Base-by-base conservation (phyloP, 768 basidiomycete species). In the Inosperma sp. region DNA sequence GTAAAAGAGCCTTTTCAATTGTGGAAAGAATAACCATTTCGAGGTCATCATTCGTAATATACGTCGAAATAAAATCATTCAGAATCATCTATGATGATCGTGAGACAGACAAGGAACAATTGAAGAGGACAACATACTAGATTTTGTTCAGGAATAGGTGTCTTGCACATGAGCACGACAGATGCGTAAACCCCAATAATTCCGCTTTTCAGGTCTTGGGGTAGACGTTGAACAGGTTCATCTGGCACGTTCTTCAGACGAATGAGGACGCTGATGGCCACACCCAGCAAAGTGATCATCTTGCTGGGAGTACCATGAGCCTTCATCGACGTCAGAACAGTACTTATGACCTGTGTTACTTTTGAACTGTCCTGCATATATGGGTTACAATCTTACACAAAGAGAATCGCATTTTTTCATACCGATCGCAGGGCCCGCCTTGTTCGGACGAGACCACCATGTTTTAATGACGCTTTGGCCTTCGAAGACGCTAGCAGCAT, bases 1-100 rank as follows among this genome's bases (percentile, higher is more conserved):
- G 81, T 8, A 91, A 68, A 7, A 95, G 63, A 2, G 88, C 80
- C 57, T 91, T 92, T 62, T 94, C 92, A 30, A 89, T 79, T 0
- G 75, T 74, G 0, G 91, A 89, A 0, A 93, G 67, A 36, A 94
- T 69, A 0, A 68, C 66, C 4, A 70, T 64, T 2, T 65, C 64
- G 23, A 93, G 68, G 30, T 85, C 81, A 0, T 77, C 72, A 0
- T 72, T 61, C 1, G 70, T 69, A 4, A 89, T 63, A 43, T 74
- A 79, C 0, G 68, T 73, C 3, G 66, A 61, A 51, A 90, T 76
- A 63, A 91, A 86, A 54, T 83, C 84, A 53, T 75, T 62, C 16
- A 86, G 70, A 34, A 80, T 73, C n/a, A 60, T 62, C 80, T 83
- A 61, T 52, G 56, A 55, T 46, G 36, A 50, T 10, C 14, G 3